Evolutionary conservation across 176 grass and related monocot genomes (phyloP).

Genomic region (Musa beccarii): DNA sequence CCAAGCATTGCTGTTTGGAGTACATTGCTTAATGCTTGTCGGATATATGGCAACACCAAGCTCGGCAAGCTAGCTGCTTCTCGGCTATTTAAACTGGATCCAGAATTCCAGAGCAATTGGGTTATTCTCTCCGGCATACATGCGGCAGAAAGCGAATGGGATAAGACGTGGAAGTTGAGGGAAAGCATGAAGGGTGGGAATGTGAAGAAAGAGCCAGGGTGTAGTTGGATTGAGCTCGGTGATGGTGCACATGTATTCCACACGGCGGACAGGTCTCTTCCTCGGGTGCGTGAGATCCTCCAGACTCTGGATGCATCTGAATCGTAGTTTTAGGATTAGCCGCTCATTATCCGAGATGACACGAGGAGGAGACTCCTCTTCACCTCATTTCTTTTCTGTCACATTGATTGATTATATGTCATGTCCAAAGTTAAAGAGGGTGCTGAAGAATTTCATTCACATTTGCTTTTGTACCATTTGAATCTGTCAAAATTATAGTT

Average conservation of each 20-base stretch:
- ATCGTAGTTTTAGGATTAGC: no score
- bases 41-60: constrained; percentile 30
- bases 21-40: constrained; percentile 38
- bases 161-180: constrained; percentile 32
- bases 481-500: no score
- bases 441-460: no score
- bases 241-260: constrained; percentile 46
- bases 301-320: constrained; percentile 17
- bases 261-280: constrained; percentile 36
- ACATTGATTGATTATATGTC: no score
- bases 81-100: constrained; percentile 36
- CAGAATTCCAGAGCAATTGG: constrained; percentile 49
- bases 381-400: no score
- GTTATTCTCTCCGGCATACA: constrained; percentile 44
- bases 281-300: constrained; percentile 31
- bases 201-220: constrained; percentile 62
- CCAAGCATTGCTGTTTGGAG: constrained; percentile 44
- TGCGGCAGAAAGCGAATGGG: constrained; percentile 38
- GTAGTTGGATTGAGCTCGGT: constrained; percentile 49
- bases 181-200: constrained; percentile 38
- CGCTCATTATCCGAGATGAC: no score
- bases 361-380: no score
- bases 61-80: constrained; percentile 32
- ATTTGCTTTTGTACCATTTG: no score
- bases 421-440: no score